Evolutionary conservation across 192 early-diverging fungal species (phyloP).

Genomic region (Lobosporangium transversale): DNA sequence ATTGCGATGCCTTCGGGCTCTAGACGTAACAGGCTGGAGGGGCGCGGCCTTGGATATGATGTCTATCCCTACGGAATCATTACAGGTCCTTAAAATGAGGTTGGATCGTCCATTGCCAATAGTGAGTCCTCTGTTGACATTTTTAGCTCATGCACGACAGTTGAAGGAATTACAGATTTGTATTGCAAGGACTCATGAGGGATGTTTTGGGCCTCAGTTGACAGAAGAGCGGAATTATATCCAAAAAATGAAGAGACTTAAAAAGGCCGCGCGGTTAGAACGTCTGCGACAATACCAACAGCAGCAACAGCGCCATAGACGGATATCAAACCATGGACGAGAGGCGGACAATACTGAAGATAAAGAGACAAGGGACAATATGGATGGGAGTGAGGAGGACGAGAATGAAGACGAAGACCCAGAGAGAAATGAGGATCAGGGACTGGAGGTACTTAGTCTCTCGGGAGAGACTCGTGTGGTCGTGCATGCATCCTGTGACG

Average conservation of each 20-base stretch:
- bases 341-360: not conserved
- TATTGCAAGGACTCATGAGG: slow-evolving; percentile 10
- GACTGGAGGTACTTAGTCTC: slow-evolving; percentile 8
- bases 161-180: slow-evolving; percentile 13
- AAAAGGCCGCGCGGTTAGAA: no score
- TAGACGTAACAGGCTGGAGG: slow-evolving; percentile 22
- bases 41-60: slow-evolving; percentile 14
- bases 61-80: slow-evolving; percentile 5
- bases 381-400: not conserved
- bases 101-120: slow-evolving; percentile 6
- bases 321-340: no score
- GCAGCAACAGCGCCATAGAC: no score
- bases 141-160: not conserved
- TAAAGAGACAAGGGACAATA: not conserved
- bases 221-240: no score
- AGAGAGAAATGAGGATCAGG: not conserved
- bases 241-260: no score
- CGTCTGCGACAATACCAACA: not conserved
- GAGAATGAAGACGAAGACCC: not conserved
- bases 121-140: not conserved
- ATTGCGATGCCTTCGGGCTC: not conserved
- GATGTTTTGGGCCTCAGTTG: slow-evolving; percentile 10
- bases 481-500: slow-evolving; percentile 3
- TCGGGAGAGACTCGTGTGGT: slow-evolving; percentile 15
- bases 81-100: slow-evolving; percentile 3